A percentile compares a stretch with the other conserved stretches of the same genome.
phyloP scores from a whole-genome alignment of 2,329 filamentous ascomycete species.

The Pyrenophora teres region DNA sequence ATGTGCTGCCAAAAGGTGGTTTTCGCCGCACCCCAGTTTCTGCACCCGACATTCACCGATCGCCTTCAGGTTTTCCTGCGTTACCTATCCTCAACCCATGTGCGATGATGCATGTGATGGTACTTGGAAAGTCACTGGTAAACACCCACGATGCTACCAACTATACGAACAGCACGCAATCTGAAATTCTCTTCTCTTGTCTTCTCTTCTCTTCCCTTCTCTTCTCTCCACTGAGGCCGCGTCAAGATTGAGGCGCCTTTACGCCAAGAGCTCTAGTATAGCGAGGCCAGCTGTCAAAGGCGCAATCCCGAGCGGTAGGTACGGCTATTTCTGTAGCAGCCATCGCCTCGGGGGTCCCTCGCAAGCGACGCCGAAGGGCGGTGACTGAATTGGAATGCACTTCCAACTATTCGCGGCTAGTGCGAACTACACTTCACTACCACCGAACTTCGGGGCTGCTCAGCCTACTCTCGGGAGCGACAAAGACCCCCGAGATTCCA shows the following conservation, averaged over 20 bases:
- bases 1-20: constrained; percentile 3
- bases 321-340: constrained; percentile 10
- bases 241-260: background rate
- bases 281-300: background rate
- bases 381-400: constrained; percentile 26
- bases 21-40: constrained; percentile 1
- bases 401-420: constrained; percentile 15
- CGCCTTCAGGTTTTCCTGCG: background rate
- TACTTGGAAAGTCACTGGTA: background rate
- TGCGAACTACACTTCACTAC: constrained; percentile 11
- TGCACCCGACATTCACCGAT: constrained; percentile 9
- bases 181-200: too few species aligned
- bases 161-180: background rate
- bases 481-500: constrained; percentile 5
- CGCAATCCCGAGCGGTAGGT: background rate
- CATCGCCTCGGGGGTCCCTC: constrained; percentile 1
- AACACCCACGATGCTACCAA: background rate
- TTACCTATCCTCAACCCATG: background rate
- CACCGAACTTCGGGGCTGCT: constrained; percentile 27
- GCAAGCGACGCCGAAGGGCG: constrained; percentile 27
- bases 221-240: background rate
- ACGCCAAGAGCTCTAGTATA: background rate
- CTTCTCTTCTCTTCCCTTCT: too few species aligned
- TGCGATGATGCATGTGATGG: constrained; percentile 5
- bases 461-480: background rate